Base-by-base conservation (phyloP, 805 yeast genomes). In the Ogataea trehaloabstinens region DNA sequence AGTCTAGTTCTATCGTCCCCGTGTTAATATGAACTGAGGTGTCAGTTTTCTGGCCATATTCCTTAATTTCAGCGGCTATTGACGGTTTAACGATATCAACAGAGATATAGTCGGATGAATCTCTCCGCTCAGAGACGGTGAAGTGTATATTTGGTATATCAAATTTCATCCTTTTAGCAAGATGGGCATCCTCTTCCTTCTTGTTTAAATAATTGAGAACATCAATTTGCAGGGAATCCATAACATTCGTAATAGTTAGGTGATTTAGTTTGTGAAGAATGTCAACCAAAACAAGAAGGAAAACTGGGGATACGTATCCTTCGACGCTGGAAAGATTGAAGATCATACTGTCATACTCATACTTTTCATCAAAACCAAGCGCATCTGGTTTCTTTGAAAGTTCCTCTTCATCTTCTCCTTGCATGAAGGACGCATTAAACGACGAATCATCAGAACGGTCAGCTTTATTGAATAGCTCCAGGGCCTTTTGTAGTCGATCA, bases 201-300 rank as follows among this genome's bases (percentile, higher is more conserved):
- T 18, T 16, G 10, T 28, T 38, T 19, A 85, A 57, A 6, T 64
- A 61, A 24, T 61, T 58, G 10, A 85, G 67, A 2, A 83, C 74
- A 7, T 76, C 75, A 13, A 76, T 57, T 42, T 90, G 95, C 12
- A 88, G 60, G 13, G 58, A 56, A 56, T 90, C 96, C 49, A 89
- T 63, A 4, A 78, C 66, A 10, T 70, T 66, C 7, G 70, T 71
- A 24, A 79, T 54, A 2, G 73, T 64, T 12, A 65, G 63, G 13
- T 58, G 59, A 18, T 66, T 63, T 24, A 79, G 49, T 1, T 59
- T 62, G 1, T 71, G 61, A 0, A 77, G 20, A 1, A 70, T 53
- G 4, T 58, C 55, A 8, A 49, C 42, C 10, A 52, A 12, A 6
- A 48, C 44, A 8, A 43, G 30, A 0, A 52, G 27, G 6, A 51